Evolutionary conservation across 345 rosid species (phyloP).

Genomic region (Jatropha curcas): DNA sequence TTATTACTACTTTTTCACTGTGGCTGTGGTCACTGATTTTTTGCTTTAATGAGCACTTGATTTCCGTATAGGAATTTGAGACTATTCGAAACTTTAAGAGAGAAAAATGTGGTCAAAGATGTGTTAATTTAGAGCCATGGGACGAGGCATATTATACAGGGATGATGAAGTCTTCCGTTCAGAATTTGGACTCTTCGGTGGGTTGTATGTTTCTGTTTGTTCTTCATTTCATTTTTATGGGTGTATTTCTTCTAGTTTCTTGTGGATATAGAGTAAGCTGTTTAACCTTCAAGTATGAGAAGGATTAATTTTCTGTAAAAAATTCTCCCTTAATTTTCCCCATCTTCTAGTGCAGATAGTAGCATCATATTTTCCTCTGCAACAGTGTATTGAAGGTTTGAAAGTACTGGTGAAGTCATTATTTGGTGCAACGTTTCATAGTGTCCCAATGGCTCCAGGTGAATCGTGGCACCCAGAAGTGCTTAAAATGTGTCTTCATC

Average conservation of each 20-base stretch:
- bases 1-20: neutral
- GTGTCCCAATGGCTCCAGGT: constrained; percentile 68
- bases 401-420: constrained; percentile 73
- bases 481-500: constrained; percentile 78
- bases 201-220: constrained; percentile 35
- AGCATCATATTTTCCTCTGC: constrained; percentile 86
- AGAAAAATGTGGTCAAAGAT: constrained; percentile 48
- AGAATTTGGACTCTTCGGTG: constrained; percentile 71
- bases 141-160: constrained; percentile 87
- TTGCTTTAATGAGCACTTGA: constrained; percentile 17
- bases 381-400: constrained; percentile 81
- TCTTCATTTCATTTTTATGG: constrained; percentile 13
- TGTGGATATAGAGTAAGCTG: neutral
- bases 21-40: constrained; percentile 15
- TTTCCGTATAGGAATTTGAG: constrained; percentile 60
- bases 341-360: constrained; percentile 55
- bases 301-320: neutral
- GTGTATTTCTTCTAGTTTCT: neutral
- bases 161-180: constrained; percentile 75
- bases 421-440: constrained; percentile 74
- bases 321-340: neutral
- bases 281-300: constrained; percentile 7
- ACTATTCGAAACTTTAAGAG: constrained; percentile 64
- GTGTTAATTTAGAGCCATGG: constrained; percentile 83
- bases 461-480: constrained; percentile 98